Base-by-base conservation (phyloP, 371 early-diverging fungal species). In the Gilbertella persicaria region DNA sequence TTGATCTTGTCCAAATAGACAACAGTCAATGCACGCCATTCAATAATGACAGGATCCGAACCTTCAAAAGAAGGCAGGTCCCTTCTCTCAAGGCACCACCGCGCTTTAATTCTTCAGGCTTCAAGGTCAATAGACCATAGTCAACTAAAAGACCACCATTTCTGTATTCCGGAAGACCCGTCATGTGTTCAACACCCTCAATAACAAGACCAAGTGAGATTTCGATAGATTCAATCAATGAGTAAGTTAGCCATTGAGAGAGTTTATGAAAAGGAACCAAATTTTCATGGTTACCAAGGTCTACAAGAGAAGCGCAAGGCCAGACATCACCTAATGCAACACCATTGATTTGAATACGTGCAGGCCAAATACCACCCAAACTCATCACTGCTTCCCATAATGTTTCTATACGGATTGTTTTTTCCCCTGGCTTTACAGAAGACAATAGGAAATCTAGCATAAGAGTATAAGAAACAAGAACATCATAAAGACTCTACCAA, bases 211-310 rank as follows among this genome's bases (percentile, higher is more conserved):
- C 73, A 16, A 85, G 63, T 9, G 84, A 53, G n/a, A 70, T 69
- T 47, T 81, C 79, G 19, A 94, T 66, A 1, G 89, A 87, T 53
- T 95, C 97, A 69, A 92, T 80, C 44, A 95, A 73, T 0, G 94
- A 94, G 69, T 95, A 95, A 1, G 94, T 91, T 26, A 96, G 84
- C 97, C 97, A 96, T 69, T 95, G 94, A 14, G 93, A 91, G 35
- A 96, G 80, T 56, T 96, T 96, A 71, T 96, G 95, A 76, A 95
- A 95, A 17, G 92, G 82, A 7, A 94, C 89, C 41, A 77, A 60
- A 21, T 79, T 70, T 24, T 75, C 77, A 40, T 62, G 47, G 9
- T 65, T 49, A 6, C 60, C 58, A 1, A 35, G n/a, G 19, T 62
- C 64, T 0, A 59, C 58, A n/a, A 83, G 58, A n/a, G 79, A 68